These are phyloP conservation scores for Saccharomycopsis schoenii DNA, from an alignment of 805 yeast genomes.

Conservation along the genomic window DNA sequence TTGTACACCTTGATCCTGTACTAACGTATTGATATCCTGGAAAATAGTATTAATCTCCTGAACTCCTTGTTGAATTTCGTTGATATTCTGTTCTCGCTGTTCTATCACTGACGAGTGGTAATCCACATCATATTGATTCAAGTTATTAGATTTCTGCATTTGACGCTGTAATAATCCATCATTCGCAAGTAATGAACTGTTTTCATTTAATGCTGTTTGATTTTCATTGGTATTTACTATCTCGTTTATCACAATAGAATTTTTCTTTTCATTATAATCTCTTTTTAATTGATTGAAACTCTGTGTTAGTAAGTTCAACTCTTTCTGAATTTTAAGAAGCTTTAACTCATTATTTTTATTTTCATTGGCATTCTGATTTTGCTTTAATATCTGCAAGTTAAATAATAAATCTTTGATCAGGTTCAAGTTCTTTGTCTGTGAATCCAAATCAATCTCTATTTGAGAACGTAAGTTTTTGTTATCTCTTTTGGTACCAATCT, in stretches of 20 bases:
- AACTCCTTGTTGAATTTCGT: constrained; percentile 66
- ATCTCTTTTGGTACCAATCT: constrained; percentile 46
- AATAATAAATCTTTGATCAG: constrained; percentile 21
- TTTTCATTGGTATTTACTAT: constrained; percentile 21
- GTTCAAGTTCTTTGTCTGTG: constrained; percentile 20
- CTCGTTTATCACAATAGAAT: constrained; percentile 29
- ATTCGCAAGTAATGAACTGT: constrained; percentile 26
- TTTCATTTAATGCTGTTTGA: constrained; percentile 18
- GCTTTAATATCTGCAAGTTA: constrained; percentile 6
- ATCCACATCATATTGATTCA: constrained; percentile 44
- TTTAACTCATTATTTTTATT: constrained; percentile 15
- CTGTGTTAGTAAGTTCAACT: constrained; percentile 42
- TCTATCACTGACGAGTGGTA: constrained; percentile 56
- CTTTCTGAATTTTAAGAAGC: constrained; percentile 36
- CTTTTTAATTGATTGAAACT: constrained; percentile 35
- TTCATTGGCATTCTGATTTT: constrained; percentile 18
- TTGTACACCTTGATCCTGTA: constrained; percentile 76
- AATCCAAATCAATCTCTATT: constrained; percentile 22
- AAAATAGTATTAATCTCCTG: constrained; percentile 80
- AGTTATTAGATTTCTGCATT: constrained; percentile 27
- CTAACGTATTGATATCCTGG: constrained; percentile 67
- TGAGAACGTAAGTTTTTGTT: constrained; percentile 27
- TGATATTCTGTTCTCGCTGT: constrained; percentile 66
- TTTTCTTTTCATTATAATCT: constrained; percentile 40
- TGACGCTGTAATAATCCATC: constrained; percentile 34